Evolutionary conservation across 2,329 filamentous ascomycete species (phyloP).

Genomic region (Fusarium xylarioides): DNA sequence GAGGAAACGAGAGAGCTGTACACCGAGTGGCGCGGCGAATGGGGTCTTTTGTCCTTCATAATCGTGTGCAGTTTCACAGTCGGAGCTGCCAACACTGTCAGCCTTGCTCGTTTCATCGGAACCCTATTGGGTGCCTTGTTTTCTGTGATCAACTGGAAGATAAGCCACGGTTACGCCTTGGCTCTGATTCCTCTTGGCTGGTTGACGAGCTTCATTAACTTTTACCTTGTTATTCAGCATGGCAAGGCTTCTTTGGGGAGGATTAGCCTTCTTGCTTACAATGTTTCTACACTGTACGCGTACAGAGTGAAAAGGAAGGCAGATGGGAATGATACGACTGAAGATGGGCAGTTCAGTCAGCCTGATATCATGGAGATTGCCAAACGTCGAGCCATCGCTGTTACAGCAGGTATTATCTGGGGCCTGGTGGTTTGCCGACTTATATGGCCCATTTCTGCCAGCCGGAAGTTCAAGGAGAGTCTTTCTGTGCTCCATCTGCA

Average conservation of each 20-base stretch:
- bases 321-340: slow-evolving; percentile 71
- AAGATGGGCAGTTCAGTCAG: slow-evolving; percentile 83
- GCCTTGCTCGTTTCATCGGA: slow-evolving; percentile 83
- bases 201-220: slow-evolving; percentile 81
- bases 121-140: slow-evolving; percentile 82
- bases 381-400: slow-evolving; percentile 85
- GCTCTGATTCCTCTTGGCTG: slow-evolving; percentile 82
- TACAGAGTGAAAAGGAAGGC: slow-evolving; percentile 86
- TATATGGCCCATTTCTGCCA: slow-evolving; percentile 92
- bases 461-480: slow-evolving; percentile 87
- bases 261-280: slow-evolving; percentile 95
- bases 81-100: slow-evolving; percentile 95
- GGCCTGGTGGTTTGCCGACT: slow-evolving; percentile 88
- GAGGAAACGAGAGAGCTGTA: slow-evolving; percentile 80
- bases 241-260: slow-evolving; percentile 91
- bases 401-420: slow-evolving; percentile 91
- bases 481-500: slow-evolving; percentile 89
- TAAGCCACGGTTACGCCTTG: slow-evolving; percentile 77
- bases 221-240: slow-evolving; percentile 86
- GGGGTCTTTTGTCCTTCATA: slow-evolving; percentile 97
- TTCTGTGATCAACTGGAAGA: slow-evolving; percentile 81
- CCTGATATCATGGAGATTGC: slow-evolving; percentile 89
- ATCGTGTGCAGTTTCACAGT: slow-evolving; percentile 99
- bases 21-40: slow-evolving; percentile 90
- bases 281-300: slow-evolving; percentile 91